Base-by-base conservation (phyloP, 169 alveolate species). In the Babesia ovata region DNA sequence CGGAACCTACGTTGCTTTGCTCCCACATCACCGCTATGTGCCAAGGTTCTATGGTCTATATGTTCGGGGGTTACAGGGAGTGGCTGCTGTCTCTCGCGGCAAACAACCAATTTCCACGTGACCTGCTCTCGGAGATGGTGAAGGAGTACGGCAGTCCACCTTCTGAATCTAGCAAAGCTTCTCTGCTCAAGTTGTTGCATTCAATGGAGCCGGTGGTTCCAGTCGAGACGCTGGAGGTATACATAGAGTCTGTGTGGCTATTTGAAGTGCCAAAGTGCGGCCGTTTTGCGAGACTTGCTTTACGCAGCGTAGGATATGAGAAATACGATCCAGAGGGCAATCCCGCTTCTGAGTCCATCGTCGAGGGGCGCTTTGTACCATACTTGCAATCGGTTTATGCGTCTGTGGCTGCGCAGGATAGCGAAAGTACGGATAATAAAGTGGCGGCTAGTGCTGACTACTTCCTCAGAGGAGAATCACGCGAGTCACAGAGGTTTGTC, bases 51-150 rank as follows among this genome's bases (percentile, higher is more conserved):
- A 2, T 67, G 65, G 76, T 67, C 42, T 67, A 67, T 65, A n/a
- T 67, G 58, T 67, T 67, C 76, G 76, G 76, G 17, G 76, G 76
- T 0, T 67, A 67, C 65, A 67, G 24, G 56, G 53, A 67, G 33
- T 67, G 76, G 76, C 56, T 67, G 24, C 4, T 26, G 63, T 52
- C 76, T 3, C 65, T 67, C 11, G 9, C 7, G 9, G 66, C 16
- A 26, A 19, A 54, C 29, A 36, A 8, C 26, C 21, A 1, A 2
- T 67, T 67, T 56, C 76, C 76, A 17, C 16, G 54, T 12, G 76
- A 67, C 7, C 8, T 67, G 16, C 26, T 53, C 14, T 7, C 28
- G 4, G 76, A 67, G 56, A 67, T 67, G 66, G 12, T 67, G 13
- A 49, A 65, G 28, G 76, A 67, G 4, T 67, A 36, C 53, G 54